Base-by-base conservation (phyloP, 2,329 filamentous ascomycete species). In the Ophiostoma perfectum region DNA sequence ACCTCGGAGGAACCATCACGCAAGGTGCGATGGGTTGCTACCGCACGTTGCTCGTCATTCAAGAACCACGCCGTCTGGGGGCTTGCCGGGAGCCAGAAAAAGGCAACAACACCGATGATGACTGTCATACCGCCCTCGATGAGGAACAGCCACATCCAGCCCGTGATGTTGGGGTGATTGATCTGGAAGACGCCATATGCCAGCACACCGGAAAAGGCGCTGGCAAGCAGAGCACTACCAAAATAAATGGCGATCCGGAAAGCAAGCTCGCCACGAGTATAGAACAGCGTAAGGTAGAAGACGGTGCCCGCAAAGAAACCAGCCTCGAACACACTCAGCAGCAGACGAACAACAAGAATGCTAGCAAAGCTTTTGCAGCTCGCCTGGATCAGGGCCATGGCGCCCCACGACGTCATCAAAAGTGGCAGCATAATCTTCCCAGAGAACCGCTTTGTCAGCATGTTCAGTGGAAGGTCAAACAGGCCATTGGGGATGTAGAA, bases 401-500 rank as follows among this genome's bases (percentile, higher is more conserved):
- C 81, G 7, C 89, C 89, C 74, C 91, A 92, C 52, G 76, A 80
- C 71, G 88, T 82, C 89, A 92, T 91, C 77, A 90, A 66, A 60
- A 76, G 66, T 0, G 88, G 88, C 8, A 92, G 78, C 9, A 89
- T 86, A 18, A 83, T 80, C 68, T 85, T 82, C 0, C 89, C 86
- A 0, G 88, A 88, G 73, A 83, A 89, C 70, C 84, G 87, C 78
- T 90, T 92, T 67, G 88, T 89, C 4, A 90, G 74, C 78, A 92
- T 88, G 66, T 79, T 78, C 16, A 91, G 77, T 1, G 87, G 85
- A 0, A 88, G 88, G 1, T 88, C 89, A 67, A 87, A 89, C 3
- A 92, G 74, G 47, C 91, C 89, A 75, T 90, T 92, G 0, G 90
- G 90, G 6, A 91, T 81, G 76, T 89, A 92, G 79, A 92, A 92